phyloP scores from a whole-genome alignment of 805 yeast genomes.

The Ogataea angusta region DNA sequence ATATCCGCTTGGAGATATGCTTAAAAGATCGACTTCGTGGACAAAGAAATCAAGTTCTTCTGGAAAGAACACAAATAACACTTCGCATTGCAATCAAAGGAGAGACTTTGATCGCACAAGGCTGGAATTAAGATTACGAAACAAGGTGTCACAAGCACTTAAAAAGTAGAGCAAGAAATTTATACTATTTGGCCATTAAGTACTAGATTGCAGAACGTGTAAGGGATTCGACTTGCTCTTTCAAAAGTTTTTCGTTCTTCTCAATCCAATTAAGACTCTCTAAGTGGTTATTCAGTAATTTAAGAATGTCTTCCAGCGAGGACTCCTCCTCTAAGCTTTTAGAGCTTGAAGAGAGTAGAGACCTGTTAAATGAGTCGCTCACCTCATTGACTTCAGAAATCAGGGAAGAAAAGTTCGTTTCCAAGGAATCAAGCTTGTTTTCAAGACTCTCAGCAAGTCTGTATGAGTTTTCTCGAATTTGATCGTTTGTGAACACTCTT shows the following conservation, averaged over 20 bases:
- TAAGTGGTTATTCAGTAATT: conserved; percentile 80
- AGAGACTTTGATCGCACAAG: conserved; percentile 44
- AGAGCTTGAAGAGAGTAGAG: conserved; percentile 35
- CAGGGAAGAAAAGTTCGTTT: conserved; percentile 69
- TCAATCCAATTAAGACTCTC: conserved; percentile 89
- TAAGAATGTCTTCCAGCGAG: conserved; percentile 67
- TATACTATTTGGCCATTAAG: background rate
- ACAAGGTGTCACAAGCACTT: conserved; percentile 39
- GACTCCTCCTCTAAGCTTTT: conserved; percentile 26
- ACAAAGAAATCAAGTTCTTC: background rate
- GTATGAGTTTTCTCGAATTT: conserved; percentile 86
- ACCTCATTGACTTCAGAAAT: conserved; percentile 81
- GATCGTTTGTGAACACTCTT: conserved; percentile 59
- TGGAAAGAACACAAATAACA: no score
- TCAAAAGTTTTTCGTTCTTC: conserved; percentile 62
- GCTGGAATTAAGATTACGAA: conserved; percentile 47
- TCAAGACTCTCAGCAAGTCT: conserved; percentile 81
- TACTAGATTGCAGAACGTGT: conserved; percentile 14
- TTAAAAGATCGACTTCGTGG: conserved; percentile 15
- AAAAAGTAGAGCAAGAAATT: conserved; percentile 18
- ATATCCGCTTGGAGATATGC: conserved; percentile 13
- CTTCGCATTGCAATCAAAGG: background rate
- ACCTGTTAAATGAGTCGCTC: conserved; percentile 73
- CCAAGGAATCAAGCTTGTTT: conserved; percentile 74
- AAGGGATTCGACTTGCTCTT: conserved; percentile 54